Conservation (phyloP, 176 grass and related monocot species). For the Aegilops bicornis region DNA sequence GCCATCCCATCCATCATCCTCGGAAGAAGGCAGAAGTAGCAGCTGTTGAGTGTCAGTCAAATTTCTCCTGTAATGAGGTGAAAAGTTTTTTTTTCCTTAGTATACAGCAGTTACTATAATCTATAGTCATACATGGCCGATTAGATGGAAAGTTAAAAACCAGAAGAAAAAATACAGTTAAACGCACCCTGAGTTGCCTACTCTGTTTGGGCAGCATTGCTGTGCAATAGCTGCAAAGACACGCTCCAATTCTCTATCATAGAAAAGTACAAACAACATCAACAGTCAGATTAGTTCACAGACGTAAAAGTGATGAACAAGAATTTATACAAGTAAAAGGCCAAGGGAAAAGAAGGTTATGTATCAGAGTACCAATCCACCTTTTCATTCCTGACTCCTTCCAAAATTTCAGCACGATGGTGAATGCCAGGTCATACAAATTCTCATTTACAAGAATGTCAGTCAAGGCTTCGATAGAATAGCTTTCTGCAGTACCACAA, state of each 20-base stretch:
- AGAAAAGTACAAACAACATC: slow-evolving; percentile 1
- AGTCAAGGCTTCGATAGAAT: slow-evolving; percentile 58
- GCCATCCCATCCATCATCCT: slow-evolving; percentile 51
- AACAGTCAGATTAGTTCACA: slow-evolving; percentile 17
- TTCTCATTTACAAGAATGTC: slow-evolving; percentile 87
- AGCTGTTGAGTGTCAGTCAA: slow-evolving; percentile 43
- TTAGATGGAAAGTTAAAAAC: not conserved
- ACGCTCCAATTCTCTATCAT: slow-evolving; percentile 77
- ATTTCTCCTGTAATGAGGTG: slow-evolving; percentile 58
- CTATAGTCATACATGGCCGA: not conserved
- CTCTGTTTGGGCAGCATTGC: slow-evolving; percentile 69
- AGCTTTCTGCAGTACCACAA: slow-evolving; percentile 50
- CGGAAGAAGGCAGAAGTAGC: slow-evolving; percentile 53
- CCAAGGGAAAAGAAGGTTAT: slow-evolving; percentile 5
- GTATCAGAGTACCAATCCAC: slow-evolving; percentile 28
- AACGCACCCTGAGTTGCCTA: slow-evolving; percentile 42
- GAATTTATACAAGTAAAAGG: not conserved
- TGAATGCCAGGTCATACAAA: slow-evolving; percentile 84
- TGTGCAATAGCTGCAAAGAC: slow-evolving; percentile 77
- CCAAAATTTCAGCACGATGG: slow-evolving; percentile 79
- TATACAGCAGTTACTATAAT: not conserved
- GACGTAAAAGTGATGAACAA: slow-evolving; percentile 15
- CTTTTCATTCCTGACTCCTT: slow-evolving; percentile 82
- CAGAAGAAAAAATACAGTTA: slow-evolving; percentile 11
- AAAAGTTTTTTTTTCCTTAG: slow-evolving; percentile 3